Conservation (phyloP, 108 stramenopile genomes). For the Schizochytrium sp. region DNA sequence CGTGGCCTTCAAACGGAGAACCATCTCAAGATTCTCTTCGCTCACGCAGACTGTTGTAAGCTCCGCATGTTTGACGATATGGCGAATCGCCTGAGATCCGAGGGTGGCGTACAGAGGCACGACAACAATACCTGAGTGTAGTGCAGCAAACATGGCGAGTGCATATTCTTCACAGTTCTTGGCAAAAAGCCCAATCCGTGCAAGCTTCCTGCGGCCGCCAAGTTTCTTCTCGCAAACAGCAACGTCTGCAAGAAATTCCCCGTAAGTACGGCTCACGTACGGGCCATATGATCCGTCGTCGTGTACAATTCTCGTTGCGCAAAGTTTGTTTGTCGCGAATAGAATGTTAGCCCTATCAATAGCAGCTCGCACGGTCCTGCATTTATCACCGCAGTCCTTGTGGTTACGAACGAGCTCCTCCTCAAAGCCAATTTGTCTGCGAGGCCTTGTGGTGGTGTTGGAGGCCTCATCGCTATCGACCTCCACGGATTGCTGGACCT, state of each 20-base stretch:
- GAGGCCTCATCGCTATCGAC: conserved; percentile 14
- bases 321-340: conserved; percentile 21
- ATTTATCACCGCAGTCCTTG: conserved; percentile 19
- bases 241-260: conserved; percentile 19
- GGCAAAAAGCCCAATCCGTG: conserved; percentile 84
- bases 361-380: conserved; percentile 22
- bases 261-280: conserved; percentile 40
- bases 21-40: conserved; percentile 76
- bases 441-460: neutral
- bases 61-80: conserved; percentile 87
- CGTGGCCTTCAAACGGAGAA: conserved; percentile 19
- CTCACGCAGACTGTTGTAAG: conserved; percentile 84
- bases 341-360: conserved; percentile 12
- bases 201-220: neutral
- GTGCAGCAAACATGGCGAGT: conserved; percentile 88
- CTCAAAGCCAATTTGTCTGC: conserved; percentile 16
- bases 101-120: conserved; percentile 96
- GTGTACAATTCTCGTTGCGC: neutral
- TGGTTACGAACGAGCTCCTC: conserved; percentile 30
- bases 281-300: neutral
- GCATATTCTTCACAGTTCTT: conserved; percentile 94
- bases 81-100: conserved; percentile 87
- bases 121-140: conserved; percentile 81
- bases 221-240: neutral
- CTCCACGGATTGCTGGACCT: neutral